Evolutionary conservation across 2,329 filamentous ascomycete genomes (phyloP), one percentile per base, ranked within the genome.

Genomic region (Botrytis cinerea): DNA sequence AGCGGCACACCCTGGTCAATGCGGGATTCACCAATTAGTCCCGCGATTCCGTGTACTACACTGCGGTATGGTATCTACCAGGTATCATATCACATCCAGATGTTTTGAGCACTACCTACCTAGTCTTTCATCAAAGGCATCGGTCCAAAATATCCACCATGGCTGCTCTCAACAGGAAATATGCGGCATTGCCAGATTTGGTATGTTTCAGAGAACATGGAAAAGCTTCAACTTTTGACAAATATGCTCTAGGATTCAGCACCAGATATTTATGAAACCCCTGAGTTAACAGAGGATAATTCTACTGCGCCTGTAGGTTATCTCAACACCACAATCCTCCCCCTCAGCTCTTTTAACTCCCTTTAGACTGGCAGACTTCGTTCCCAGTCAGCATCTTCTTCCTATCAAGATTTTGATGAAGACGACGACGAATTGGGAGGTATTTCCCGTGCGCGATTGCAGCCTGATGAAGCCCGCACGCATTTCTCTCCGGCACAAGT

Each of bases 241-340:
- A 71, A 62, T 20, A 45, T 57, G 5, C 32, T 61, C 32, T 69
- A 97, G 93, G 95, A 98, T 84, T 92, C 92, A 72, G 94, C 95
- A 43, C 95, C 95, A 77, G 96, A 98, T 81, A 93, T 97, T 79
- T 98, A 98, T 86, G 95, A 98, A 84, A 98, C 96, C 25, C 95
- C 95, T 77, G 95, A 97, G 73, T 86, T 98, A 77, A 95, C 92
- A 73, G 94, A 97, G 80, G 95, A 97, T 82, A 92, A 90, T 76
- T 97, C 94, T 35, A 97, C 94, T 66, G 85, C 94, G 73, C 93
- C 91, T 73, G 93, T 95, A 85, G 83, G 88, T 82, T 60, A 73
- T 40, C 57, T 28, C 63, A 62, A 28, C 22, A 6, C 32, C 22
- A 6, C 32, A 4, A 25, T 20, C 28, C 25, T 25, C 20, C 20